Evolutionary conservation across 176 grass and related monocot genomes (phyloP), one percentile per base, ranked within the genome.

Genomic region (Rhynchospora pubera): DNA sequence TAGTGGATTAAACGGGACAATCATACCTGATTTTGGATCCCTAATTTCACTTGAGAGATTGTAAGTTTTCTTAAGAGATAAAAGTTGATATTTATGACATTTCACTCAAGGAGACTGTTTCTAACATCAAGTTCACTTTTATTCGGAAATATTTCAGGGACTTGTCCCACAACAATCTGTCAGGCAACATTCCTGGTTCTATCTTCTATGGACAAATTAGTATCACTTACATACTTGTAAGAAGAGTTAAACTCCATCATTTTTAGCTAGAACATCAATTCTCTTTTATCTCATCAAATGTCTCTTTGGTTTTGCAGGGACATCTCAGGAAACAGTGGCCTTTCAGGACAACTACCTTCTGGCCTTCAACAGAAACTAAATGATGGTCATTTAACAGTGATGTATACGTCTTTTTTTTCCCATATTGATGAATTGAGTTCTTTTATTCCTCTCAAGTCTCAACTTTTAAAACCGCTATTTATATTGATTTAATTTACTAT

Each of bases 321-420:
- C 50, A 69, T 91, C n/a, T 84, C 86, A 0, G 76, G 60, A 44
- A 91, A 91, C 65, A 79, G 68, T 43, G 73, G 85, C 58, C 58
- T 61, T 61, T 9, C 22, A 61, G 22, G 23, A 4, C 63, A 83
- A 9, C 24, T 91, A 68, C 89, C 84, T 81, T 7, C 24, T 48
- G 62, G 14, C 34, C 89, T 91, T 12, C 86, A 77, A 11, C 62
- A 69, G 48, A 77, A 63, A 88, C 71, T 81, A 45, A 65, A 58
- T 11, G 48, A 80, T 69, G 84, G 84, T 24, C 60, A 19, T 8
- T 65, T 91, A 10, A 82, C 5, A 62, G 61, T 91, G 70, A 91
- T 84, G 89, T 91, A 57, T 28, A 39, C 4, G 77, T 73, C 43
- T 50, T 1, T 70, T 11, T 6, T 6, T 55, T 13, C 15, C 3